A percentile compares a stretch with the other conserved stretches of the same genome.
Conservation (phyloP, 345 rosid species). For the Camelina hispida region DNA sequence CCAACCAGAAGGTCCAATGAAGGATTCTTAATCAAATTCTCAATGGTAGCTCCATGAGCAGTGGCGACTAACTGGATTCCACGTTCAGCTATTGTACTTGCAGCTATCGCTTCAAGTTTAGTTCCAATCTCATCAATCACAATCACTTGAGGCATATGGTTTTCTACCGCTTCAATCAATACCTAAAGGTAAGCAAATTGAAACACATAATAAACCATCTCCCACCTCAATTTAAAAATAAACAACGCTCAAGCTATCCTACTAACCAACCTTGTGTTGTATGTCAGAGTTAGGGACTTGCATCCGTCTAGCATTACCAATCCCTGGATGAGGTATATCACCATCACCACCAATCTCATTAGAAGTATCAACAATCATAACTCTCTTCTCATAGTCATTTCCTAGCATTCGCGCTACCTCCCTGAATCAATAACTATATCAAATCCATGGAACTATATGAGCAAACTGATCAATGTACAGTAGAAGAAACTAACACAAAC, state of each 20-base stretch:
- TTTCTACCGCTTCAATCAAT: conserved; percentile 88
- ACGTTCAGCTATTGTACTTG: conserved; percentile 93
- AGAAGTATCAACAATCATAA: conserved; percentile 93
- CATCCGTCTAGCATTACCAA: conserved; percentile 93
- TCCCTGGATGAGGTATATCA: conserved; percentile 94
- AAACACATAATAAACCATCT: conserved; percentile 6
- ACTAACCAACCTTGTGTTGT: conserved; percentile 70
- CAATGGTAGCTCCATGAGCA: conserved; percentile 86
- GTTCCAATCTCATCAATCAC: conserved; percentile 97
- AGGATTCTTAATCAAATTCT: conserved; percentile 90
- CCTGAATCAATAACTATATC: conserved; percentile 48
- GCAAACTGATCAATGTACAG: not conserved
- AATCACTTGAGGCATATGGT: conserved; percentile 96
- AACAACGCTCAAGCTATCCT: not conserved
- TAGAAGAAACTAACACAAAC: conserved; percentile 42
- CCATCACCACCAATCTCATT: conserved; percentile 99
- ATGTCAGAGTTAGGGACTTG: conserved; percentile 85
- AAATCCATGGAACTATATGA: conserved; percentile 3
- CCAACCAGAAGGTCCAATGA: conserved; percentile 90
- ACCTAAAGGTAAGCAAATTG: conserved; percentile 54
- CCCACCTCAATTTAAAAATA: not conserved
- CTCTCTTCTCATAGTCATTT: conserved; percentile 81
- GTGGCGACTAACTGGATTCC: conserved; percentile 96
- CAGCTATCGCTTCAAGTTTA: conserved; percentile 95
- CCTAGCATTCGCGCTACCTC: conserved; percentile 94